Conservation (phyloP, 2,329 filamentous ascomycete species). For the Venturia effusa region DNA sequence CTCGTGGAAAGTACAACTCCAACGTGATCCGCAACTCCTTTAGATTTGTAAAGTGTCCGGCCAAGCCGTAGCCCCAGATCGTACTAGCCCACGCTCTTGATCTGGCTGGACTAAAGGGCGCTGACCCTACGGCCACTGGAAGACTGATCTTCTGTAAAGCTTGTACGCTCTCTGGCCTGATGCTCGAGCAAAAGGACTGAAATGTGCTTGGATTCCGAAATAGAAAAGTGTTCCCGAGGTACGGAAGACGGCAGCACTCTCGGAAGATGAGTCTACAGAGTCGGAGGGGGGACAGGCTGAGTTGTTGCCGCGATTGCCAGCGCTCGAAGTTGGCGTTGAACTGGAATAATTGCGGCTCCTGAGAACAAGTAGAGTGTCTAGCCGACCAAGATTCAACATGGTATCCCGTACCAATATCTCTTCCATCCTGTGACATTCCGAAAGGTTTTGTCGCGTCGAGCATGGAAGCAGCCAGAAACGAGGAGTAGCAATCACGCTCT, state of each 20-base stretch:
- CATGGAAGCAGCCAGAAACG: background rate
- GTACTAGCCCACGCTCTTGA: constrained; percentile 1
- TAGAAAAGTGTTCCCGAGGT: background rate
- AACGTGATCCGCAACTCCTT: background rate
- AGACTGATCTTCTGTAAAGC: constrained; percentile 3
- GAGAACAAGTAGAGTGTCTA: background rate
- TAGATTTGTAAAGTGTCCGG: background rate
- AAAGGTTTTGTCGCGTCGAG: background rate
- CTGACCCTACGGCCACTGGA: constrained; percentile 3
- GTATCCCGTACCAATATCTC: constrained; percentile 1
- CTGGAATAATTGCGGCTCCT: constrained; percentile 1
- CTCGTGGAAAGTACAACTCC: constrained; percentile 9
- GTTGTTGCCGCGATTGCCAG: background rate
- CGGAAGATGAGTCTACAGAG: background rate
- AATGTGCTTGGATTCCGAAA: constrained; percentile 8
- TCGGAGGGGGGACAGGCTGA: background rate
- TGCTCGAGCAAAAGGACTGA: background rate
- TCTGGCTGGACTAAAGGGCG: constrained; percentile 4
- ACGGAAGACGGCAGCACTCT: constrained; percentile 1
- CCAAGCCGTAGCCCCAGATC: constrained; percentile 1
- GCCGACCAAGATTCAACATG: constrained; percentile 5
- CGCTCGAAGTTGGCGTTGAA: constrained; percentile 6
- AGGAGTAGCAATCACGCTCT: background rate
- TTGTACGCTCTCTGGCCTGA: background rate
- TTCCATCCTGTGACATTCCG: background rate